Evolutionary conservation across 2,329 filamentous ascomycete genomes (phyloP), one percentile per base, ranked within the genome.

Genomic region (Chrysoporthe deuterocubensis): DNA sequence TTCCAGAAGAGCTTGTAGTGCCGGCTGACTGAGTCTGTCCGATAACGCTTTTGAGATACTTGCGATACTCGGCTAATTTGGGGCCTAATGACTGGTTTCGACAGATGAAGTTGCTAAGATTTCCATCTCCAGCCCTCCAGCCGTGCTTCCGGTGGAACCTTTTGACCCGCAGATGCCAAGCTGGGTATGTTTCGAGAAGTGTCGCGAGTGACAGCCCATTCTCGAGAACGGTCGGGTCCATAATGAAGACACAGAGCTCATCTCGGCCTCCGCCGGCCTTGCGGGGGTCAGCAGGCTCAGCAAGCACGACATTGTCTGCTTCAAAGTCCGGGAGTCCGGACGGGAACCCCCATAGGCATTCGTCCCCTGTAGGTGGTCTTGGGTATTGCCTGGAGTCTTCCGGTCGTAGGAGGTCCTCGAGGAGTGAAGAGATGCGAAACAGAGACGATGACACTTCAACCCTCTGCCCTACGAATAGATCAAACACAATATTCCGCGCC

Each of bases 401-500:
- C 13, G 26, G 57, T 18, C 57, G 57, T 60, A 26, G 57, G 37
- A 60, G 57, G 14, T 60, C 57, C 26, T 60, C 57, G 40, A 60
- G 57, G 37, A 60, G 13, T n/a, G 57, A 60, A 40, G 57, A 60
- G 26, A 60, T 40, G 37, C 57, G 57, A 18, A 60, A 60, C 37
- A 60, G 18, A 3, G 57, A 60, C 57, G 57, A 60, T 60, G 57
- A 60, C 18, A 60, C 57, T 18, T 60, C 57, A 16, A 60, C 57
- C 57, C 26, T 60, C 11, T 60, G 57, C 14, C 34, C 57, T 9
- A 37, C 40, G 18, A 60, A 60, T 32, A 60, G 57, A 11, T 60
- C 57, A 60, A 60, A 60, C 26, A 60, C 57, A n/a, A 60, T 60
- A 42, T 60, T 60, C 57, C 26, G 57, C 26, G 57, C 57, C 16